Conservation (phyloP, 352 stramenopile species). For the Phytophthora palmivora region DNA sequence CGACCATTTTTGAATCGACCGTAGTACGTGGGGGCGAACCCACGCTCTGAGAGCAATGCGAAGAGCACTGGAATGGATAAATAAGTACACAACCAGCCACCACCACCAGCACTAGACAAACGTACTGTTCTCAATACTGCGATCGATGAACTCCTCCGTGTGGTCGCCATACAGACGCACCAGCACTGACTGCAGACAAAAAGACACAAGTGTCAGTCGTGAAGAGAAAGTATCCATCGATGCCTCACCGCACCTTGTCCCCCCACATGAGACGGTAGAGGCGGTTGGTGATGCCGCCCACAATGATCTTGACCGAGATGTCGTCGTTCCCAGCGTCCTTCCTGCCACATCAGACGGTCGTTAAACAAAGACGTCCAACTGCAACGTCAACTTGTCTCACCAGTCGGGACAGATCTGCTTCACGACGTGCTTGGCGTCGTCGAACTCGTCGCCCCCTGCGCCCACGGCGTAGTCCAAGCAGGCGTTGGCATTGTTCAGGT, state of each 20-base stretch:
- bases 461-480: slow-evolving; percentile 80
- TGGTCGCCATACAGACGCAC: slow-evolving; percentile 93
- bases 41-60: slow-evolving; percentile 79
- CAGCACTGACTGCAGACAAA: slow-evolving; percentile 70
- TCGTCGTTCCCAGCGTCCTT: slow-evolving; percentile 58
- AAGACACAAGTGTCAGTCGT: background rate
- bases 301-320: slow-evolving; percentile 87
- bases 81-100: background rate
- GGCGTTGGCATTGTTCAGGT: slow-evolving; percentile 82
- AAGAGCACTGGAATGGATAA: slow-evolving; percentile 68
- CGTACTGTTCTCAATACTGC: slow-evolving; percentile 90
- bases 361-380: slow-evolving; percentile 3
- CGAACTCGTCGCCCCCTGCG: slow-evolving; percentile 75
- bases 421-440: slow-evolving; percentile 81
- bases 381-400: slow-evolving; percentile 30
- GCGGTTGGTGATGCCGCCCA: slow-evolving; percentile 94
- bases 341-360: slow-evolving; percentile 35
- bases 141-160: slow-evolving; percentile 94
- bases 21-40: slow-evolving; percentile 90
- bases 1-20: slow-evolving; percentile 93
- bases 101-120: slow-evolving; percentile 13
- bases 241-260: slow-evolving; percentile 46
- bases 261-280: slow-evolving; percentile 88
- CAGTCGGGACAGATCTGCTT: slow-evolving; percentile 72
- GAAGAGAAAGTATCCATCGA: background rate